These are phyloP conservation scores for Nyctanthes arbortristis DNA, from an alignment of 257 asterid genomes.

Conservation along the genomic window DNA sequence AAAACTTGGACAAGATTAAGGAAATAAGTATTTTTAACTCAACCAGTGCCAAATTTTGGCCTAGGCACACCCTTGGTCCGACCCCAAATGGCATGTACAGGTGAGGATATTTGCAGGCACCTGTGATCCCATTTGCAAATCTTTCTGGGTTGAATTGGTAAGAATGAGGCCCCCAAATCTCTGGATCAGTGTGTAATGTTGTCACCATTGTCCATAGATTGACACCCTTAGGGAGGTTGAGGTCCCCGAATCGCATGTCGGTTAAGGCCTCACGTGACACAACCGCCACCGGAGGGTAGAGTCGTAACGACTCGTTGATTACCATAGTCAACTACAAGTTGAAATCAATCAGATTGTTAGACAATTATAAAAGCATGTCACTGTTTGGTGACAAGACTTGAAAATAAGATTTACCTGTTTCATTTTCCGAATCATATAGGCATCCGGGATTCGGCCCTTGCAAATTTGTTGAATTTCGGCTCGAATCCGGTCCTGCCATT, in stretches of 20 bases:
- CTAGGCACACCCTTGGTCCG: conserved; percentile 57
- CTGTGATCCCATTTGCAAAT: conserved; percentile 53
- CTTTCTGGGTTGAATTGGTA: conserved; percentile 50
- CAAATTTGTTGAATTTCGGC: conserved; percentile 42
- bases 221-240: conserved; percentile 44
- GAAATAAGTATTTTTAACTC: conserved; percentile 56
- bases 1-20: conserved; percentile 35
- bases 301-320: conserved; percentile 55
- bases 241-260: conserved; percentile 40
- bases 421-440: conserved; percentile 51
- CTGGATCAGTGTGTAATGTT: conserved; percentile 46
- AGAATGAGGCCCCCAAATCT: conserved; percentile 48
- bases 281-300: conserved; percentile 50
- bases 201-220: conserved; percentile 47
- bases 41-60: conserved; percentile 48
- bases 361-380: too few relatives aligned
- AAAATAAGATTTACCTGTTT: conserved; percentile 35
- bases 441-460: conserved; percentile 41
- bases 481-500: conserved; percentile 51
- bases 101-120: conserved; percentile 55
- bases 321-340: conserved; percentile 47
- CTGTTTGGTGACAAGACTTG: too few relatives aligned
- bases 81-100: conserved; percentile 65
- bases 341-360: background rate
- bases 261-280: conserved; percentile 54